Conservation (phyloP, 148 eudicot species). For the Polygonum maritimum region DNA sequence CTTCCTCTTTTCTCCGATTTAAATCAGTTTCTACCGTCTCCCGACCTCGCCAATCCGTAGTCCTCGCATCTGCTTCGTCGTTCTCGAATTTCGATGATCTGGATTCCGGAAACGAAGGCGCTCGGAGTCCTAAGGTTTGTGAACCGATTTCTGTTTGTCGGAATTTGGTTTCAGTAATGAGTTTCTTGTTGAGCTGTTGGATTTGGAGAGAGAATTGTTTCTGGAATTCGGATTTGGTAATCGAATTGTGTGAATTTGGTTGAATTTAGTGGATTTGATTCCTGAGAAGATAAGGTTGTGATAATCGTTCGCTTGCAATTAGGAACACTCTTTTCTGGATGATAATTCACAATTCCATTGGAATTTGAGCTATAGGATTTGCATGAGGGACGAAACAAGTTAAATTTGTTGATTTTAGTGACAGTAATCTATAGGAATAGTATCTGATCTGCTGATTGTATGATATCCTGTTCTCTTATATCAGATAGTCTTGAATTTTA, state of each 20-base stretch:
- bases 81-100: constrained; percentile 31
- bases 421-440: background rate
- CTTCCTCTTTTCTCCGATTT: constrained; percentile 17
- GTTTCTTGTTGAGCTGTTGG: background rate
- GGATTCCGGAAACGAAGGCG: constrained; percentile 12
- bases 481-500: background rate
- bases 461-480: background rate
- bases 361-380: background rate
- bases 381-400: background rate
- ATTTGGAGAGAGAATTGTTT: background rate
- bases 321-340: background rate
- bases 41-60: constrained; percentile 16
- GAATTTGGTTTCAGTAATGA: background rate
- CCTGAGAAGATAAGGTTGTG: background rate
- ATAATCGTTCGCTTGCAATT: background rate
- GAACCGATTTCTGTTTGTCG: background rate
- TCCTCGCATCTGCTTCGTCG: constrained; percentile 20
- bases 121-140: constrained; percentile 38
- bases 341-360: background rate
- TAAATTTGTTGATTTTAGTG: background rate
- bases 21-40: constrained; percentile 7
- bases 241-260: background rate
- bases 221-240: background rate
- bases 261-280: background rate
- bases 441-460: too few species aligned